These are phyloP conservation scores for Grosmannia huntii DNA, from an alignment of 2,329 filamentous ascomycete species.

Conservation along the genomic window DNA sequence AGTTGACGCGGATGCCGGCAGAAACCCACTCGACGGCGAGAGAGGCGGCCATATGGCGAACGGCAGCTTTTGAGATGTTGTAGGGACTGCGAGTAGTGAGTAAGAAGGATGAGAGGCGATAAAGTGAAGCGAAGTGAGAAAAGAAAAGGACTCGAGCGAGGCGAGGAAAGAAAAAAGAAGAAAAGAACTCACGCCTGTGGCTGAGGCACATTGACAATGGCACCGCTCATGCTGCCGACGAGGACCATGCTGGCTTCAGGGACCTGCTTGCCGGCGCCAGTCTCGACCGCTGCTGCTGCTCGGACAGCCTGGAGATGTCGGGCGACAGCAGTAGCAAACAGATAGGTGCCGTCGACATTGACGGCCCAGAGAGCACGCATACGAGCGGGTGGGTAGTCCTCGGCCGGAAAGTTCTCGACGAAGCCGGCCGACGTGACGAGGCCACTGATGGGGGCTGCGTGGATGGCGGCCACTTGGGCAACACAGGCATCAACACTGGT, in stretches of 20 bases:
- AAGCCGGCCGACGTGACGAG: slow-evolving; percentile 95
- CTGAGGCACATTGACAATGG: slow-evolving; percentile 91
- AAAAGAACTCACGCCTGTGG: slow-evolving; percentile 53
- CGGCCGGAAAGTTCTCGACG: slow-evolving; percentile 88
- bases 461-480: slow-evolving; percentile 52
- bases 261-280: slow-evolving; percentile 42
- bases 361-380: slow-evolving; percentile 90
- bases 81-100: slow-evolving; percentile 45
- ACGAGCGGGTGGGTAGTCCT: slow-evolving; percentile 79
- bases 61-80: slow-evolving; percentile 85
- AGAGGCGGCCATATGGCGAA: slow-evolving; percentile 75
- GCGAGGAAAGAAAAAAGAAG: neutral
- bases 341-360: slow-evolving; percentile 84
- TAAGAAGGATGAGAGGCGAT: slow-evolving; percentile 3
- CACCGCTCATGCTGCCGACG: slow-evolving; percentile 89
- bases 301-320: slow-evolving; percentile 64
- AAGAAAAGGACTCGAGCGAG: neutral
- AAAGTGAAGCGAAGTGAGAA: neutral
- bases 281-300: neutral
- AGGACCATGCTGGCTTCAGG: slow-evolving; percentile 76
- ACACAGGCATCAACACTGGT: slow-evolving; percentile 66
- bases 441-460: slow-evolving; percentile 65
- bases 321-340: slow-evolving; percentile 74
- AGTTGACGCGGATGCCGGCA: slow-evolving; percentile 82
- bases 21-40: slow-evolving; percentile 90